Conservation (phyloP, 2,329 filamentous ascomycete genomes). For the Zymoseptoria crescenta region DNA sequence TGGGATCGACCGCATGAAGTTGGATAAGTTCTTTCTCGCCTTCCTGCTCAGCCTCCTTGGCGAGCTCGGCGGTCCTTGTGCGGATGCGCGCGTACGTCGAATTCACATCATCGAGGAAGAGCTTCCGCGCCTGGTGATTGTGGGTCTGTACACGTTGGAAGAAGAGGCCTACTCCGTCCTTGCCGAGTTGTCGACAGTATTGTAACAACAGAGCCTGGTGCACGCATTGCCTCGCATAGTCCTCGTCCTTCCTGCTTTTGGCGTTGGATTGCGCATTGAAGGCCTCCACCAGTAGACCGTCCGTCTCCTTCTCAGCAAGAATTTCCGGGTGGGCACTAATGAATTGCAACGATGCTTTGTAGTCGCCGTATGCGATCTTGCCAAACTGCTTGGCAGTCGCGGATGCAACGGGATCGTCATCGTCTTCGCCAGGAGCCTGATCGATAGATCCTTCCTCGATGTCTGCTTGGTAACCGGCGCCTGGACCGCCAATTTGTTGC, state of each 20-base stretch:
- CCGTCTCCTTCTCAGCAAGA: conserved; percentile 75
- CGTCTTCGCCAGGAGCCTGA: conserved; percentile 40
- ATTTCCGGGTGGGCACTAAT: conserved; percentile 72
- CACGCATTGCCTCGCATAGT: conserved; percentile 76
- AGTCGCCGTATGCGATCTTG: conserved; percentile 67
- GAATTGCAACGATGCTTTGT: conserved; percentile 64
- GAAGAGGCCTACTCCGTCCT: conserved; percentile 82
- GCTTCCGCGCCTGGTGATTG: conserved; percentile 79
- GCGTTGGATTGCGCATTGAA: conserved; percentile 80
- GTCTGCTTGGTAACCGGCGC: conserved; percentile 54
- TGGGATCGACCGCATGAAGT: conserved; percentile 79
- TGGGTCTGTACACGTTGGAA: conserved; percentile 91
- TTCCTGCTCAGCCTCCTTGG: conserved; percentile 49
- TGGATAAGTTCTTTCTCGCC: conserved; percentile 91
- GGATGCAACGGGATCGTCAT: conserved; percentile 68
- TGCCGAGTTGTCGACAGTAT: conserved; percentile 85
- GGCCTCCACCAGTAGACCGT: conserved; percentile 81
- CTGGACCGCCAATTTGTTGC: conserved; percentile 40
- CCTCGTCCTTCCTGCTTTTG: conserved; percentile 40
- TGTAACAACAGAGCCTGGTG: conserved; percentile 89
- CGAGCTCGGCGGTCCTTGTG: conserved; percentile 65
- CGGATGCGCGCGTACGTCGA: conserved; percentile 79
- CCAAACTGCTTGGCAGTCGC: conserved; percentile 73
- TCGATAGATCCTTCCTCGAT: conserved; percentile 45
- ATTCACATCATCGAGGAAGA: conserved; percentile 90